Percentiles rank a stretch among this genome's conserved stretches.
phyloP scores from a whole-genome alignment of 495 filamentous ascomycete genomes.

The Podospora pseudocomata region DNA sequence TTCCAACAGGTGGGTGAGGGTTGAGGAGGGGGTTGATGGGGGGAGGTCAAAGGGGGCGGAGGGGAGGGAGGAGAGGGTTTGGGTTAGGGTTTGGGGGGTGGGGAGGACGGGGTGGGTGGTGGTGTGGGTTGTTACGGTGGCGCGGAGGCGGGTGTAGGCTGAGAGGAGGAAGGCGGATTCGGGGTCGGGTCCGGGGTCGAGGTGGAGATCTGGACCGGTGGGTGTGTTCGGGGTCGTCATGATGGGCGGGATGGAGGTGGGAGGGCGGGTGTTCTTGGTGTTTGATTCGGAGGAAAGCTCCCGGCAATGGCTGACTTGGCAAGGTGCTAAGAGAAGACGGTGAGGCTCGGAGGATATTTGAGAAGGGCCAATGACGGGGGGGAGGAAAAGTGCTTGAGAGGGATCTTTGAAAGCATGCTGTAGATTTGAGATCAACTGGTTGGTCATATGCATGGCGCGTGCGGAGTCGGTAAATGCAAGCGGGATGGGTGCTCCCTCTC shows the following conservation, averaged over 20 bases:
- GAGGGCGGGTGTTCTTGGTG: no score
- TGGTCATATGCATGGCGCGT: neutral
- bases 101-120: conserved; percentile 12
- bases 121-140: conserved; percentile 3
- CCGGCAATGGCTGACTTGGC: neutral
- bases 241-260: neutral
- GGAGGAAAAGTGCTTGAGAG: no score
- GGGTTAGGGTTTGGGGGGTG: conserved; percentile 14
- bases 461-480: neutral
- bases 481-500: neutral
- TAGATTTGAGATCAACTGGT: neutral
- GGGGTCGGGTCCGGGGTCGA: neutral
- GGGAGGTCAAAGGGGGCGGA: conserved; percentile 18
- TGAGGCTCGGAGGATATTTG: neutral
- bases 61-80: conserved; percentile 31
- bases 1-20: conserved; percentile 45
- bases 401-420: neutral
- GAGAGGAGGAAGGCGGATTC: conserved; percentile 18
- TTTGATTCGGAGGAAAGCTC: neutral
- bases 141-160: conserved; percentile 20
- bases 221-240: neutral
- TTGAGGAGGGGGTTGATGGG: conserved; percentile 24
- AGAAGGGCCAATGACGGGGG: neutral
- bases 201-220: neutral
- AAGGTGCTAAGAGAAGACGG: neutral